phyloP scores from a whole-genome alignment of 768 basidiomycete species.

The Boletus vermiculosoides region DNA sequence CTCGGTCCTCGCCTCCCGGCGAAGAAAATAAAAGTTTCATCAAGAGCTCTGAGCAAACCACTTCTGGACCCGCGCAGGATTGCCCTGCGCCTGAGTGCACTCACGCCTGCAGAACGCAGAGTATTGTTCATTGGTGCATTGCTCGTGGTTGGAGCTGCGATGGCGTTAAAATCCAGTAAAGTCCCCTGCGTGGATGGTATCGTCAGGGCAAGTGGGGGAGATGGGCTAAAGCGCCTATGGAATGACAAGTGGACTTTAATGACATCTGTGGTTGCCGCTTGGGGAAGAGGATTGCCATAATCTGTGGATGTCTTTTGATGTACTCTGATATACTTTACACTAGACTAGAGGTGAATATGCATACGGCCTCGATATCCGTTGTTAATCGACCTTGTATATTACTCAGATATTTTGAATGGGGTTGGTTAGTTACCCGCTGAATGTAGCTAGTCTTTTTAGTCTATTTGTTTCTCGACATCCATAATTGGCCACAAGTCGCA shows the following conservation, averaged over 20 bases:
- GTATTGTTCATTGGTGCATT: constrained; percentile 61
- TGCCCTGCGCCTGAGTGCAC: constrained; percentile 22
- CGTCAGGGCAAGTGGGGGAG: constrained; percentile 11
- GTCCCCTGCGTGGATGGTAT: constrained; percentile 16
- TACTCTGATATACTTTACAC: neutral
- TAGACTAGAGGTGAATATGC: neutral
- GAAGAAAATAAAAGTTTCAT: constrained; percentile 22
- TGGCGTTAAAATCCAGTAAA: constrained; percentile 41
- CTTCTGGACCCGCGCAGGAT: constrained; percentile 19
- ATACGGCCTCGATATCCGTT: neutral
- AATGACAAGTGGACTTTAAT: constrained; percentile 21
- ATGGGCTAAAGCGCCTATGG: constrained; percentile 27
- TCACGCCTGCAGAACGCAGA: constrained; percentile 30
- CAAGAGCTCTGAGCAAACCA: constrained; percentile 7
- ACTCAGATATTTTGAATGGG: neutral
- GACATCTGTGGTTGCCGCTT: constrained; percentile 25
- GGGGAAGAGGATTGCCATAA: constrained; percentile 29
- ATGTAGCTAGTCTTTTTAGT: neutral
- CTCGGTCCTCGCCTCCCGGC: constrained; percentile 5
- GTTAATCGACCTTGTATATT: neutral
- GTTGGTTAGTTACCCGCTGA: neutral
- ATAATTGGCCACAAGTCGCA: neutral
- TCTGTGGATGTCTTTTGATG: neutral
- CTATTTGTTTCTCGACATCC: too few species aligned
- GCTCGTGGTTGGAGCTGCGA: constrained; percentile 65